These are phyloP conservation scores for Suillus brevipes DNA, from an alignment of 768 basidiomycete species.

Conservation along the genomic window DNA sequence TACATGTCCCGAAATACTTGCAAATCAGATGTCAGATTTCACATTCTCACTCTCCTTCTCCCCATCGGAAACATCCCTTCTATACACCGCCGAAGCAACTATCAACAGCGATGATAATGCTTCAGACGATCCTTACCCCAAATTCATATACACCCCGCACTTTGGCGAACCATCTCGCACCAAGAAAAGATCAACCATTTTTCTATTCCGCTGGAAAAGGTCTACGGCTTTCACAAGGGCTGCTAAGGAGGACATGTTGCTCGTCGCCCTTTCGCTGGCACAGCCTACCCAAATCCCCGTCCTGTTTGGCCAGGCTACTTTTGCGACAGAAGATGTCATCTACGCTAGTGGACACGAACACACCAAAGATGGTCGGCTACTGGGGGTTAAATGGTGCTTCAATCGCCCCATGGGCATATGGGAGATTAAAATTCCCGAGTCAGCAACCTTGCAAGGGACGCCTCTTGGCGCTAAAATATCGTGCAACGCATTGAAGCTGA, in stretches of 20 bases:
- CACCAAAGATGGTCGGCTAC: slow-evolving; percentile 53
- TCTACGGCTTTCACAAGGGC: slow-evolving; percentile 14
- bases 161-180: slow-evolving; percentile 64
- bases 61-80: slow-evolving; percentile 47
- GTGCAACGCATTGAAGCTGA: slow-evolving; percentile 40
- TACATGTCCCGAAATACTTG: not conserved
- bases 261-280: slow-evolving; percentile 16
- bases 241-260: slow-evolving; percentile 10
- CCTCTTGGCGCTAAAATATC: slow-evolving; percentile 14
- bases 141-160: slow-evolving; percentile 56
- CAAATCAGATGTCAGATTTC: slow-evolving; percentile 41
- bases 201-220: slow-evolving; percentile 49
- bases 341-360: slow-evolving; percentile 65
- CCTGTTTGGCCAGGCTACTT: slow-evolving; percentile 57
- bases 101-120: slow-evolving; percentile 18
- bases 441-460: slow-evolving; percentile 10
- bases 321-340: slow-evolving; percentile 43
- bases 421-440: slow-evolving; percentile 39
- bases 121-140: slow-evolving; percentile 31
- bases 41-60: slow-evolving; percentile 55
- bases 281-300: slow-evolving; percentile 22
- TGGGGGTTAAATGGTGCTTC: slow-evolving; percentile 60
- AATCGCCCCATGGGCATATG: slow-evolving; percentile 63
- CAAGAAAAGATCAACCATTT: slow-evolving; percentile 53
- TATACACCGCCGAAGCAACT: slow-evolving; percentile 65